Base-by-base conservation (phyloP, 805 yeast species). In the Yarrowia deformans region DNA sequence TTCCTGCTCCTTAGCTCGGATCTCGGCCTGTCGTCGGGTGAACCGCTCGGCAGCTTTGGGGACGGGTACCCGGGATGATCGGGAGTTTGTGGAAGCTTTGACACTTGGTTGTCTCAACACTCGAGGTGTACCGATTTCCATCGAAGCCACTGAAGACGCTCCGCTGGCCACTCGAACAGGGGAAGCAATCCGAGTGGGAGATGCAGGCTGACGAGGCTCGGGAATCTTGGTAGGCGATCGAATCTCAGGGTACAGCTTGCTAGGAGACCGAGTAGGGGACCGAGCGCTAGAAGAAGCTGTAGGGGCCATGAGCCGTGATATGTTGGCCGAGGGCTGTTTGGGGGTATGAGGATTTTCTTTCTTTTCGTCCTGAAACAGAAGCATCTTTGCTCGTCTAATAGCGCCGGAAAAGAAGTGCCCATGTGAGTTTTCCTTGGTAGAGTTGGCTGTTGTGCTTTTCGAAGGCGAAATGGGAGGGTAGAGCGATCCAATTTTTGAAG, bases 261-360 rank as follows among this genome's bases (percentile, higher is more conserved):
- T 52, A 35, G 60, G 69, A 0, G 69, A 45, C 37, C 60, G 18
- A 13, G 39, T 18, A 1, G 64, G 64, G 4, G 64, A 56, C 6
- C 48, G 43, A 16, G 68, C 68, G 8, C 39, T 35, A 2, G 56
- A 48, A 1, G 68, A 63, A 3, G 68, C 68, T 5, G 68, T 63
- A 6, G 68, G 68, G 6, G 68, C 68, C 68, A 63, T 63, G 23
- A 63, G 56, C 40, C 68, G 43, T 1, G 68, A 63, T 23, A 63
- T 48, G 32, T 37, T 35, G 29, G 55, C 46, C 0, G 52, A n/a
- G 18, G 42, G 34, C n/a, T 37, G 55, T 12, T 49, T 63, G 18
- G 68, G 68, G 10, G 68, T 39, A 4, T n/a, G 35, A 5, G 14
- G 34, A 10, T 60, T 42, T 32, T 60, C 66, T 23, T 60, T 60